Evolutionary conservation across 176 grass and related monocot genomes (phyloP).

Genomic region (Avena atlantica): DNA sequence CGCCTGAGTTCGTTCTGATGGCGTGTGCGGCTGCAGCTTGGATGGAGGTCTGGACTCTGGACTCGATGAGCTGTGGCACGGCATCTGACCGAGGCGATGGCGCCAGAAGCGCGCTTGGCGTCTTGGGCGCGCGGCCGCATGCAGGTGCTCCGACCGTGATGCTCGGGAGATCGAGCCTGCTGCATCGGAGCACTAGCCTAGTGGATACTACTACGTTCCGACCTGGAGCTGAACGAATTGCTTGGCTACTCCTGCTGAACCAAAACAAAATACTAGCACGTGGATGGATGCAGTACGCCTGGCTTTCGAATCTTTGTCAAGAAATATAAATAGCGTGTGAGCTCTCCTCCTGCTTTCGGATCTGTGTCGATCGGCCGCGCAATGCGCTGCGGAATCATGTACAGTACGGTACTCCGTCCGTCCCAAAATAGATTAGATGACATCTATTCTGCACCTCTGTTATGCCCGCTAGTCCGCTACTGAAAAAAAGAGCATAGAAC

Average conservation of each 20-base stretch:
- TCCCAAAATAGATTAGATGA: too few species aligned
- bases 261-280: not conserved
- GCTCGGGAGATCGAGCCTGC: not conserved
- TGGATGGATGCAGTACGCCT: not conserved
- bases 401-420: too few species aligned
- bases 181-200: not conserved
- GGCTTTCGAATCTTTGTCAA: not conserved
- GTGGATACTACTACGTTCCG: not conserved
- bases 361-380: not conserved
- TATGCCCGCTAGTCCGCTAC: too few species aligned
- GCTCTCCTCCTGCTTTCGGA: not conserved
- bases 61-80: not conserved
- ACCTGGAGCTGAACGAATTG: not conserved
- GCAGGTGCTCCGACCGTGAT: slow-evolving; percentile 22
- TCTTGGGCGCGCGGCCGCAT: not conserved
- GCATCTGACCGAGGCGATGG: not conserved
- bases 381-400: not conserved
- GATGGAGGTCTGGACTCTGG: too few species aligned
- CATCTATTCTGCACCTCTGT: too few species aligned
- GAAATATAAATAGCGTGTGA: too few species aligned
- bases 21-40: too few species aligned
- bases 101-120: not conserved
- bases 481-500: too few species aligned
- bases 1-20: too few species aligned
- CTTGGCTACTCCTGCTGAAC: not conserved